Base-by-base conservation (phyloP, 495 filamentous ascomycete species). In the Bacidia gigantensis region DNA sequence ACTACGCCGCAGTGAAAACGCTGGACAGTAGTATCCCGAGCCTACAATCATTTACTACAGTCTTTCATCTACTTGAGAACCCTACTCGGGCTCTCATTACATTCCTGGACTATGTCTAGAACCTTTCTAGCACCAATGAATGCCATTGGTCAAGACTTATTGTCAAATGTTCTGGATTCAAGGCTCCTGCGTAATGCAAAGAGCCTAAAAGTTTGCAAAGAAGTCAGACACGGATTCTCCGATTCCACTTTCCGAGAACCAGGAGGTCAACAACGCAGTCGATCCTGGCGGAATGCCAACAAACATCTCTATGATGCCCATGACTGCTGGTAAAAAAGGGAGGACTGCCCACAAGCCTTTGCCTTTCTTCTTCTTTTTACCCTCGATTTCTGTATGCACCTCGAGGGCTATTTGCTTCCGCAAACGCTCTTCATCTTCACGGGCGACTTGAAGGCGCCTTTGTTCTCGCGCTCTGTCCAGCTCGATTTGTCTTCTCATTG, bases 251-350 rank as follows among this genome's bases (percentile, higher is more conserved):
- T 49, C 50, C 0, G 51, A 53, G 26, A 60, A 45, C 58, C 58
- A 60, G 7, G 51, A 51, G n/a, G 46, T 53, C 24, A 60, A 39
- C 48, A 58, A 48, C 3, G 35, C 29, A 11, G 47, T 56, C 18
- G 53, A 54, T 11, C 52, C 56, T 20, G 58, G 49, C 24, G 58
- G 56, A 42, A 58, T 55, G 3, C 56, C 58, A 42, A 60, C 58
- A 53, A 60, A 60, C 52, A 56, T 53, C 50, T 17, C 56, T 3
- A 60, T 39, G 43, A 60, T 51, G 21, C 56, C 54, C 10, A 60
- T n/a, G 2, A 56, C 20, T 3, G 56, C 10, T 17, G 58, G 58
- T 18, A 60, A 40, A 26, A 60, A 51, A 22, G 56, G 58, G n/a
- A 60, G 20, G 0, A 47, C 24, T n/a, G 51, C 49, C 26, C 42